Evolutionary conservation across 495 filamentous ascomycete genomes (phyloP).

Genomic region (Sabuloglossum arenarium): DNA sequence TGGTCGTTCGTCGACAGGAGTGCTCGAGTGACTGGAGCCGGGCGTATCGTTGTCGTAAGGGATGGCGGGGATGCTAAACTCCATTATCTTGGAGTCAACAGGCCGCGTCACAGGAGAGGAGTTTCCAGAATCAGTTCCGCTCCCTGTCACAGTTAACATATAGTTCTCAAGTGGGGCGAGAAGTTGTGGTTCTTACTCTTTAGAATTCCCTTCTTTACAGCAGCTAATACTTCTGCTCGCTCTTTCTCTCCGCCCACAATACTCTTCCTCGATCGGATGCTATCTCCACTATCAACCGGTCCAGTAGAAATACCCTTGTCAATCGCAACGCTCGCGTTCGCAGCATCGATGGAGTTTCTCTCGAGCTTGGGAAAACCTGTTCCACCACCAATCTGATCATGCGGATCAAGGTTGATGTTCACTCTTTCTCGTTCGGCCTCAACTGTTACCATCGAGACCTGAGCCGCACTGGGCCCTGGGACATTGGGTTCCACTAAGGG

Average conservation of each 20-base stretch:
- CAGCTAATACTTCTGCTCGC: conserved; percentile 72
- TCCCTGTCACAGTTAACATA: conserved; percentile 18
- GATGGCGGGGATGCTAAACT: conserved; percentile 30
- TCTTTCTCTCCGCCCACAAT: conserved; percentile 82
- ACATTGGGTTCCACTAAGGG: conserved; percentile 37
- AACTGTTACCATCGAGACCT: conserved; percentile 85
- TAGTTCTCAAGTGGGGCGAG: neutral
- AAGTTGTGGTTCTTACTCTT: conserved; percentile 44
- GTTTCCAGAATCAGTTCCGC: conserved; percentile 38
- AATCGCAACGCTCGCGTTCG: conserved; percentile 11
- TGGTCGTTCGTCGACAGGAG: conserved; percentile 50
- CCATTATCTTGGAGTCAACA: conserved; percentile 25
- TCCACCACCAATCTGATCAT: conserved; percentile 46
- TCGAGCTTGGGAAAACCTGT: conserved; percentile 85
- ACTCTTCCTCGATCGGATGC: conserved; percentile 46
- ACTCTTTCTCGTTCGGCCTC: conserved; percentile 80
- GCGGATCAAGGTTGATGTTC: conserved; percentile 52
- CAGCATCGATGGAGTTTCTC: conserved; percentile 48
- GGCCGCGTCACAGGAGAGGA: conserved; percentile 44
- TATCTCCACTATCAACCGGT: conserved; percentile 7
- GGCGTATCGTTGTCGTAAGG: conserved; percentile 54
- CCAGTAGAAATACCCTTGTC: neutral
- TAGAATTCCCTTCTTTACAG: conserved; percentile 81
- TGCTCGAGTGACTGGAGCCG: conserved; percentile 62
- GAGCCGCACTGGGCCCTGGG: conserved; percentile 46